These are phyloP conservation scores for Erigeron philadelphicus DNA, from an alignment of 140 eudicot species.

Conservation along the genomic window DNA sequence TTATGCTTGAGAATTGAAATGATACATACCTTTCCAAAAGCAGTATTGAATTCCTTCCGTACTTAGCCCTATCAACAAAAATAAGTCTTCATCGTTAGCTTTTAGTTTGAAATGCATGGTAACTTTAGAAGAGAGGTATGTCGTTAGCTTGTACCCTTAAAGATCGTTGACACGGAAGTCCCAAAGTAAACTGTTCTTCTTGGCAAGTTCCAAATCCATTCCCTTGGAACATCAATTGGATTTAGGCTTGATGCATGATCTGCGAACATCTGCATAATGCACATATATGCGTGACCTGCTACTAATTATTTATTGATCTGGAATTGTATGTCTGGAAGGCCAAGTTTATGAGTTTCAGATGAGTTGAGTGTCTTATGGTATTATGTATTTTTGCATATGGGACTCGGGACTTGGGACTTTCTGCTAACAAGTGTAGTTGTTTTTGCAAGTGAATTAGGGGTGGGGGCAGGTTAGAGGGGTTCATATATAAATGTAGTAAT, in stretches of 20 bases:
- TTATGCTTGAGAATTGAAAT: neutral
- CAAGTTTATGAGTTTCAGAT: neutral
- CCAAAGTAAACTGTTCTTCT: constrained; percentile 88
- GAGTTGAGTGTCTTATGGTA: constrained; percentile 13
- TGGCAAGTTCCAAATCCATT: constrained; percentile 65
- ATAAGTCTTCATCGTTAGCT: constrained; percentile 15
- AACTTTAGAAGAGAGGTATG: constrained; percentile 5
- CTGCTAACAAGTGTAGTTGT: neutral
- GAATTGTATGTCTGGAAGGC: neutral
- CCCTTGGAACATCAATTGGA: constrained; percentile 79
- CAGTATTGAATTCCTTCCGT: constrained; percentile 71
- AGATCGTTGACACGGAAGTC: constrained; percentile 77
- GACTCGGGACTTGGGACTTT: neutral
- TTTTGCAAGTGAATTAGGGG: neutral
- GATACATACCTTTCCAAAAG: constrained; percentile 87
- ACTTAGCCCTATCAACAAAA: constrained; percentile 52
- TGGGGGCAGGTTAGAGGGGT: neutral
- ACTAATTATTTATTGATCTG: neutral
- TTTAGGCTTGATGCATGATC: constrained; percentile 89
- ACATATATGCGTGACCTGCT: constrained; percentile 14
- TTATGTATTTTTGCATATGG: neutral
- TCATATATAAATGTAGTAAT: neutral
- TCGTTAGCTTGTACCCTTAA: constrained; percentile 46
- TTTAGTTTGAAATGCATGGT: constrained; percentile 5
- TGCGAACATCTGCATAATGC: constrained; percentile 66